Evolutionary conservation across 1,139 yeast species (phyloP).

Genomic region (Geotrichum citri-aurantii): DNA sequence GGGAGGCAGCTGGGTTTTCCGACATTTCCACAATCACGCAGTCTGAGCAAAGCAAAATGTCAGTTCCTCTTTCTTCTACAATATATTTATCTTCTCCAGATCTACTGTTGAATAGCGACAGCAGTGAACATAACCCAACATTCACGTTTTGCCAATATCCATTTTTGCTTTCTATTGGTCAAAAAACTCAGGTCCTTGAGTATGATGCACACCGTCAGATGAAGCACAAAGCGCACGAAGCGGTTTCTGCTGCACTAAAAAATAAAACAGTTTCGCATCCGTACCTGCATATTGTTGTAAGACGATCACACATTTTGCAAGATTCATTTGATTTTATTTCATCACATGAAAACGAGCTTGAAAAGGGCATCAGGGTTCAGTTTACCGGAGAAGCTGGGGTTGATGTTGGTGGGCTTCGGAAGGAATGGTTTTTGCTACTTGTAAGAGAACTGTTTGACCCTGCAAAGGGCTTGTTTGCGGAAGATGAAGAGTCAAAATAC

Average conservation of each 20-base stretch:
- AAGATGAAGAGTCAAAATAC: constrained; percentile 61
- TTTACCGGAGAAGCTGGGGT: constrained; percentile 85
- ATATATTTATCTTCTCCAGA: neutral
- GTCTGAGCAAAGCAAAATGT: neutral
- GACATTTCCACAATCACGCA: neutral
- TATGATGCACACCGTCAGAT: constrained; percentile 76
- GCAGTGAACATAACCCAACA: constrained; percentile 7
- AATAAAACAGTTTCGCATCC: constrained; percentile 58
- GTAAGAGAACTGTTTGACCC: constrained; percentile 67
- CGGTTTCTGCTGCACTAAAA: constrained; percentile 70
- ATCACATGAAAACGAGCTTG: constrained; percentile 53
- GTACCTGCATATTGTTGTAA: constrained; percentile 58
- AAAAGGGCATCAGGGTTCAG: constrained; percentile 70
- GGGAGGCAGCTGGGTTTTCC: constrained; percentile 45
- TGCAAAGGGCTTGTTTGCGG: constrained; percentile 40
- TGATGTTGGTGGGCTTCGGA: constrained; percentile 90
- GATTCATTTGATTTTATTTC: constrained; percentile 72
- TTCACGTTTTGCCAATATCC: constrained; percentile 71
- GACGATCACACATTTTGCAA: constrained; percentile 60
- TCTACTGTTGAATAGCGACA: constrained; percentile 5
- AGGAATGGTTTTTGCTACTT: constrained; percentile 84
- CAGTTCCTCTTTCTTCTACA: neutral
- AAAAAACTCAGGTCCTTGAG: constrained; percentile 73
- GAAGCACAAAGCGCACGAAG: constrained; percentile 87
- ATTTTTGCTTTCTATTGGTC: constrained; percentile 71